phyloP scores from a whole-genome alignment of 805 yeast genomes.

The Blastobotrys robertii region DNA sequence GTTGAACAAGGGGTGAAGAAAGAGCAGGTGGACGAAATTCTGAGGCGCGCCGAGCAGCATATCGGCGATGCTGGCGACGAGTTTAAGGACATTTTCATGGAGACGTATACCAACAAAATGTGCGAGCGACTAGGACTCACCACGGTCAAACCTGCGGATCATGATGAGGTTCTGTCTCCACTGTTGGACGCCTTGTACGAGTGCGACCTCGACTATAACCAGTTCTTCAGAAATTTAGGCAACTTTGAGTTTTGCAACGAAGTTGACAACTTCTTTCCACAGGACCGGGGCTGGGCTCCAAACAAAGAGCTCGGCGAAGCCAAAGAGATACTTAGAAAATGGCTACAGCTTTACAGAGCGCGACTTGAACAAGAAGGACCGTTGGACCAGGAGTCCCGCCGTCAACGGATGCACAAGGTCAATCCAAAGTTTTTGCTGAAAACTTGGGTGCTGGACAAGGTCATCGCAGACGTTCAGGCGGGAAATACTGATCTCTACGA shows the following conservation, averaged over 20 bases:
- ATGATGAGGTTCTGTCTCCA: constrained; percentile 39
- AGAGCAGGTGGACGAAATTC: constrained; percentile 37
- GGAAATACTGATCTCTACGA: constrained; percentile 44
- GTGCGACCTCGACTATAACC: constrained; percentile 68
- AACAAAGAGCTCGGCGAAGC: constrained; percentile 26
- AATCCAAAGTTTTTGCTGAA: constrained; percentile 82
- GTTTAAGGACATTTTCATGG: constrained; percentile 53
- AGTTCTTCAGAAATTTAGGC: constrained; percentile 62
- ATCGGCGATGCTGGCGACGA: constrained; percentile 57
- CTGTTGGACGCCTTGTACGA: constrained; percentile 50
- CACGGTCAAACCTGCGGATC: constrained; percentile 30
- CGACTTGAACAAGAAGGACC: constrained; percentile 33
- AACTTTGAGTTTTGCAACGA: constrained; percentile 30
- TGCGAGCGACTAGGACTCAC: constrained; percentile 61
- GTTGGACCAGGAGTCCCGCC: constrained; percentile 33
- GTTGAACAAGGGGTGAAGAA: constrained; percentile 31
- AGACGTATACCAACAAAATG: constrained; percentile 47
- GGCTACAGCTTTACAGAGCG: constrained; percentile 43
- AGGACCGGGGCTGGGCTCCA: constrained; percentile 27
- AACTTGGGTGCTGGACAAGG: constrained; percentile 81
- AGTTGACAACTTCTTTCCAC: constrained; percentile 24
- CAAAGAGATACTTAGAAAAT: constrained; percentile 37
- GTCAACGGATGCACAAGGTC: constrained; percentile 31
- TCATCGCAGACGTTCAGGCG: constrained; percentile 46
- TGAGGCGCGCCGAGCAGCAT: constrained; percentile 52